Evolutionary conservation across 331 rosid genomes (phyloP), one percentile per base, ranked within the genome.

Genomic region (Quercus lobata): DNA sequence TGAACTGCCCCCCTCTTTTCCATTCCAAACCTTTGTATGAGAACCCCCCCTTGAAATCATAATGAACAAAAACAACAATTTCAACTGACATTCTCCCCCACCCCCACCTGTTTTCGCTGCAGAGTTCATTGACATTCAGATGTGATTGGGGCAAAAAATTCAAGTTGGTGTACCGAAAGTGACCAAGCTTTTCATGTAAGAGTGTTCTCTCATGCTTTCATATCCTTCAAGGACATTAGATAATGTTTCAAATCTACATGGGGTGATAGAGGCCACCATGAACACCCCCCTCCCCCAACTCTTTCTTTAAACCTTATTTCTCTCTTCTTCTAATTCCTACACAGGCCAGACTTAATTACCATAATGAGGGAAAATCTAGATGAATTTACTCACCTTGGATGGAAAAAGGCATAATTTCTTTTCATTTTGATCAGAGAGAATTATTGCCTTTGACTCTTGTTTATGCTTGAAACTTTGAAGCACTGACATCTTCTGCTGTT

Each of bases 401-500:
- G 90, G 80, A 62, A 61, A 77, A 49, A 79, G 75, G 76, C 83
- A 77, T 32, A 70, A 78, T 52, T 73, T 63, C 41, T 71, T 81
- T 85, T 85, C 96, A 75, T 22, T 84, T 82, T 81, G 95, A 72
- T 81, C 85, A 63, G 93, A 92, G 60, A 88, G 84, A 57, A 92
- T 85, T 24, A 91, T 71, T 16, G 94, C 96, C 73, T 69, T 86
- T 41, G 91, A 74, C 72, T 83, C 98, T 62, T 81, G 85, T 72
- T 83, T 88, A 74, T 90, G 90, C 84, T 91, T 88, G 90, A 91
- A 87, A 88, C 92, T 91, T 72, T 90, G 94, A 80, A 96, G 96
- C 79, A 89, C 88, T 49, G 98, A 89, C 98, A 93, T 91, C 83
- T 93, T 96, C 83, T 89, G 88, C 60, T 90, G 96, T 84, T 90